Evolutionary conservation across 805 yeast species (phyloP), one percentile per base, ranked within the genome.

Genomic region (Candida nanaspora): DNA sequence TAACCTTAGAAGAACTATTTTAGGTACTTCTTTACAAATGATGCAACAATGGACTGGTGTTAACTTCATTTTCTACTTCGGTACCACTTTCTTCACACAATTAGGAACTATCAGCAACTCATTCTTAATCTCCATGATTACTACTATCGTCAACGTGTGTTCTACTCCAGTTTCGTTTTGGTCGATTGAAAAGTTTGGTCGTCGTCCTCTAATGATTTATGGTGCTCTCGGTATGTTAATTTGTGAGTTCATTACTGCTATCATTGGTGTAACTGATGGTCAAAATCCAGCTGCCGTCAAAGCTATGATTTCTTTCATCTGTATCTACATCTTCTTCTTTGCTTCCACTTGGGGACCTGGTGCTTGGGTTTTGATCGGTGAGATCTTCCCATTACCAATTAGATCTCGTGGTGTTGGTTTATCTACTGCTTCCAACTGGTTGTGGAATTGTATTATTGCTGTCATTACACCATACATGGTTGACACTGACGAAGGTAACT

Each of bases 301-400:
- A 34, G 65, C 63, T 16, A 57, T 62, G 62, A 55, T 63, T 45
- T 42, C 65, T 9, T 70, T 76, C 53, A 66, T 74, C 42, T 76
- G 80, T 56, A 57, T 71, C 31, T 86, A 82, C 57, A 80, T 86
- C 49, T 78, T 81, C 41, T 80, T 80, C 58, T 82, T 83, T 65
- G 94, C 93, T 8, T 71, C 86, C 4, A 75, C 91, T 20, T 86
- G 93, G 91, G 91, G 91, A 58, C 88, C 93, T 31, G 77, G 75
- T 45, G 78, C 76, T 31, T 85, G 91, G 89, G 85, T 76, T 37
- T 60, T 75, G 41, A 61, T 66, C 51, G 78, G 79, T 51, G 82
- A 76, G 52, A 63, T 74, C 37, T 84, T 74, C 71, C 86, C 89
- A 46, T 74, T 84, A 40, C 76, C 82, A 58, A 76, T 80, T 46